A percentile compares a stretch with the other conserved stretches of the same genome.
These are phyloP conservation scores for Hypoxylon subgilvum DNA, from an alignment of 495 filamentous ascomycete genomes.

Conservation along the genomic window DNA sequence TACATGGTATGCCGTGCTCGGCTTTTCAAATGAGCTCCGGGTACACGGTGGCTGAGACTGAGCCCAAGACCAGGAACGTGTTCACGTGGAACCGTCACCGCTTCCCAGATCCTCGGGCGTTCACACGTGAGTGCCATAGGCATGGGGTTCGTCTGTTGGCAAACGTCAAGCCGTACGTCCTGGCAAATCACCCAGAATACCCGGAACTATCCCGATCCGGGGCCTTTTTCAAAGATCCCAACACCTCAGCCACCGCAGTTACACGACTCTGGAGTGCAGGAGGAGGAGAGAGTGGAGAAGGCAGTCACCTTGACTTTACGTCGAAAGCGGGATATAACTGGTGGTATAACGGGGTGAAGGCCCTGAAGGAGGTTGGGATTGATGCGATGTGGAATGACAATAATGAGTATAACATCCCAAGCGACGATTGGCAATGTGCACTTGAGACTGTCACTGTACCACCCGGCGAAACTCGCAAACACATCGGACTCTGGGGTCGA, in stretches of 20 bases:
- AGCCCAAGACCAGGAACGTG: constrained; percentile 71
- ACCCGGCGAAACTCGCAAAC: constrained; percentile 39
- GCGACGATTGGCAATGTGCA: constrained; percentile 66
- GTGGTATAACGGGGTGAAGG: constrained; percentile 70
- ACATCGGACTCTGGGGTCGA: constrained; percentile 69
- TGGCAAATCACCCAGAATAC: constrained; percentile 69
- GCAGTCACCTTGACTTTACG: constrained; percentile 73
- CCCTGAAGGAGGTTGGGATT: constrained; percentile 64
- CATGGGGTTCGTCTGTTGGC: constrained; percentile 68
- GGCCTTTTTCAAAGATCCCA: constrained; percentile 66
- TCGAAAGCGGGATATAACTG: constrained; percentile 67
- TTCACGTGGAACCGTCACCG: constrained; percentile 73
- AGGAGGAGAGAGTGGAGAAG: constrained; percentile 69
- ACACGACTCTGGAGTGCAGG: constrained; percentile 72
- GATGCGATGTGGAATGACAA: constrained; percentile 81
- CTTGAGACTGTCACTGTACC: constrained; percentile 51
- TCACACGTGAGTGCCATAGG: constrained; percentile 64
- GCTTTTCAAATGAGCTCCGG: constrained; percentile 75
- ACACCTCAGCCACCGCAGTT: constrained; percentile 58
- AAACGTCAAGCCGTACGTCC: constrained; percentile 75
- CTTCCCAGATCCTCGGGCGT: constrained; percentile 68
- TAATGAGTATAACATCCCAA: constrained; percentile 72
- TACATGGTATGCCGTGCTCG: constrained; percentile 71
- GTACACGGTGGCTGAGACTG: constrained; percentile 69
- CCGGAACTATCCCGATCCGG: constrained; percentile 56